Base-by-base conservation (phyloP, 2,329 filamentous ascomycete species). In the Lachnellula subtilissima region DNA sequence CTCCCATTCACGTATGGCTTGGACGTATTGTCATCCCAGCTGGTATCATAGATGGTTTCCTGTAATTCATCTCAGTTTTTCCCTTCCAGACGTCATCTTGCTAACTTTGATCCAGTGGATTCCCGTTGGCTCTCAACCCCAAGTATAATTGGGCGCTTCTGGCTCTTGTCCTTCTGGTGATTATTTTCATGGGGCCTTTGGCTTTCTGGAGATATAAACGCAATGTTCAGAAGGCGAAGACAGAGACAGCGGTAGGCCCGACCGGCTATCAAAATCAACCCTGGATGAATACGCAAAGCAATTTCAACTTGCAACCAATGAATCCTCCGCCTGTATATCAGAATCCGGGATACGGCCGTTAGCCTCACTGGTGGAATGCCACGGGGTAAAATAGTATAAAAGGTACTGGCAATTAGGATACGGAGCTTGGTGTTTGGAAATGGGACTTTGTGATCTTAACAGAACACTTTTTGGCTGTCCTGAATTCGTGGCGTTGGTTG, bases 1-100 rank as follows among this genome's bases (percentile, higher is more conserved):
- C 78, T 52, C 77, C 73, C 17, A 71, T 80, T 23, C 84, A 87
- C 68, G 69, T 81, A 19, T 82, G 82, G 77, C 70, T 83, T 3
- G 84, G 84, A 2, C 76, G 82, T 14, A 47, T 77, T 3, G 73
- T 82, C 37, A 74, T 86, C 19, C 66, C 77, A 9, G 64, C 83
- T 3, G 83, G 81, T 46, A 71, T 81, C 15, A 63, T 79, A 53
- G 85, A 86, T 60, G 80, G 75, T 22, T 83, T 84, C 60, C 69
- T 84, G 79, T 81, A 71, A 59, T 79, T 52, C 15, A 47, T 47
- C 45, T 28, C 45, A 47, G 17, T n/a, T 7, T 25, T 50, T 7
- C 15, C 4, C 5, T 9, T 15, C 8, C 11, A 25, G 17, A 11
- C 37, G 14, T 5, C 14, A 19, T n/a, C 8, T 40, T 48, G 28